phyloP scores from a whole-genome alignment of 345 rosid species.

The Sisymbrium irio region DNA sequence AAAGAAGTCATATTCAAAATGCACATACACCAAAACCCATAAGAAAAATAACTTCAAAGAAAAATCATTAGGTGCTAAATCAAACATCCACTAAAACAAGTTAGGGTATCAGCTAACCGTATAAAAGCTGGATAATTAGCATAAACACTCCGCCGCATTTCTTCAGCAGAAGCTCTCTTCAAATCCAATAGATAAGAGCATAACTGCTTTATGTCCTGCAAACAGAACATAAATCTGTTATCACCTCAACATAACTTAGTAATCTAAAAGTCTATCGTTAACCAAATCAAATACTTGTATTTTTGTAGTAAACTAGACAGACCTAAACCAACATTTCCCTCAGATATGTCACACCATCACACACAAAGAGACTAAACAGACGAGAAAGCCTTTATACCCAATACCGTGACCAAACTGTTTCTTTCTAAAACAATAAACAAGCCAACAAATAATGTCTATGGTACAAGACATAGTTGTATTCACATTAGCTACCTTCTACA shows the following conservation, averaged over 20 bases:
- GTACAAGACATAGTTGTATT: not conserved
- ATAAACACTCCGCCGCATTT: slow-evolving; percentile 95
- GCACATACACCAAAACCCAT: not conserved
- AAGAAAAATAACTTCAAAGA: not conserved
- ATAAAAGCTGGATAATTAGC: slow-evolving; percentile 97
- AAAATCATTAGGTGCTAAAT: not conserved
- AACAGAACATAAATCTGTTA: not conserved
- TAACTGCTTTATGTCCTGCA: slow-evolving; percentile 84
- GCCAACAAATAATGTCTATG: not conserved
- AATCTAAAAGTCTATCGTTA: not conserved
- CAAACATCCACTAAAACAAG: slow-evolving; percentile 1
- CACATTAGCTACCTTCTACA: no score
- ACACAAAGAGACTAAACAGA: not conserved
- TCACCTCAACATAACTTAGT: not conserved
- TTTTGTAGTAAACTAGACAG: not conserved
- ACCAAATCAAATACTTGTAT: not conserved
- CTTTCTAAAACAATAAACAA: not conserved
- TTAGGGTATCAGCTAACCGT: slow-evolving; percentile 49
- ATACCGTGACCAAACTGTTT: not conserved
- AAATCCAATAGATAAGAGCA: slow-evolving; percentile 83
- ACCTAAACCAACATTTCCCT: not conserved
- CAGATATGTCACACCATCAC: not conserved
- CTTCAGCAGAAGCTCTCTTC: slow-evolving; percentile 98
- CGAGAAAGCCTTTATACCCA: no score
- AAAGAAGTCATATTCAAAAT: not conserved